Evolutionary conservation across 768 basidiomycete genomes (phyloP).

Genomic region (Rhizopogon sp.): DNA sequence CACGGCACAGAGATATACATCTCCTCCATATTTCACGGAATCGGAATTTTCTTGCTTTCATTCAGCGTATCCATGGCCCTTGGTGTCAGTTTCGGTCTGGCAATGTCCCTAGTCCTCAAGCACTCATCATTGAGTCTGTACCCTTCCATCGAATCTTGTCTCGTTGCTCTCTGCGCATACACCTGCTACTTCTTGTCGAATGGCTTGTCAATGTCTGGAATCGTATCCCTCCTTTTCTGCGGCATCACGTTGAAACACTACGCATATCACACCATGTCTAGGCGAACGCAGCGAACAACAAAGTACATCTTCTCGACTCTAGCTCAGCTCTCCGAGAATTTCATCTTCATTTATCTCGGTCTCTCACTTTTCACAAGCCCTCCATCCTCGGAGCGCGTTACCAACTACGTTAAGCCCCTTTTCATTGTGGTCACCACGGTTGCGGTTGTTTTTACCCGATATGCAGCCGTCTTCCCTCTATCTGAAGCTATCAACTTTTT

Average conservation of each 20-base stretch:
- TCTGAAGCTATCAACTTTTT: slow-evolving; percentile 94
- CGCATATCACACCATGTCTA: slow-evolving; percentile 99
- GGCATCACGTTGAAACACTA: slow-evolving; percentile 99
- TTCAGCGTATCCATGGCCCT: slow-evolving; percentile 94
- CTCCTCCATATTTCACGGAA: slow-evolving; percentile 88
- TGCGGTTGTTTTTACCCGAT: slow-evolving; percentile 91
- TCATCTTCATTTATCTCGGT: slow-evolving; percentile 99
- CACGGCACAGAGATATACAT: slow-evolving; percentile 85
- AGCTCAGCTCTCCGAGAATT: slow-evolving; percentile 95
- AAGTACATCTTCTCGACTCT: slow-evolving; percentile 96
- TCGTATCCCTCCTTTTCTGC: slow-evolving; percentile 96
- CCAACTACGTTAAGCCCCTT: slow-evolving; percentile 87
- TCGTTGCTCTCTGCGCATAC: slow-evolving; percentile 91
- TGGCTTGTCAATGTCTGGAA: slow-evolving; percentile 89
- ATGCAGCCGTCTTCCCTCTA: slow-evolving; percentile 92
- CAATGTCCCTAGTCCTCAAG: slow-evolving; percentile 88
- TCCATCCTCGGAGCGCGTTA: slow-evolving; percentile 71
- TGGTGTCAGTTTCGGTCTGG: slow-evolving; percentile 87
- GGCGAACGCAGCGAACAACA: slow-evolving; percentile 85
- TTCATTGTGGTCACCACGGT: slow-evolving; percentile 92
- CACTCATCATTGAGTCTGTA: slow-evolving; percentile 84
- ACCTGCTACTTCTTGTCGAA: slow-evolving; percentile 99
- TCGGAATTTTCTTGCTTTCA: slow-evolving; percentile 95
- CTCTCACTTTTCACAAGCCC: slow-evolving; percentile 91
- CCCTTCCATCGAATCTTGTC: slow-evolving; percentile 95